phyloP scores from a whole-genome alignment of 2,329 filamentous ascomycete species.

The Trichoderma pleuroti region DNA sequence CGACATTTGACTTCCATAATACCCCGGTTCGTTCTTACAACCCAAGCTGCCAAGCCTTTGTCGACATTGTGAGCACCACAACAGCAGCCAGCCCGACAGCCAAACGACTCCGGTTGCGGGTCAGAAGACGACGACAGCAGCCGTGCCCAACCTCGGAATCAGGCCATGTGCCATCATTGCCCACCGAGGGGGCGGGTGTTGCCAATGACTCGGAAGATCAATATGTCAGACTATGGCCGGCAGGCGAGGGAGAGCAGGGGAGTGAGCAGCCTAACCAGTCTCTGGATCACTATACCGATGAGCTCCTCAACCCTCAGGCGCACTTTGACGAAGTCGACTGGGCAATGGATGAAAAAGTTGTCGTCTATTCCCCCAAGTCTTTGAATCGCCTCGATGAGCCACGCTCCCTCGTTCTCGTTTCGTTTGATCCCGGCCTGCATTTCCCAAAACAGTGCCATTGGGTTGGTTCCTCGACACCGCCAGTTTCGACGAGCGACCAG shows the following conservation, averaged over 20 bases:
- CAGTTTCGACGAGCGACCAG: not conserved
- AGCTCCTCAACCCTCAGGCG: conserved; percentile 35
- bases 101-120: conserved; percentile 43
- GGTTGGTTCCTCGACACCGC: not conserved
- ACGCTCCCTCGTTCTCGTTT: conserved; percentile 28
- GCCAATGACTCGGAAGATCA: not conserved
- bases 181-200: not conserved
- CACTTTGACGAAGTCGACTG: conserved; percentile 38
- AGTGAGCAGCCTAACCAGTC: not conserved
- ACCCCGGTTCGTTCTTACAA: conserved; percentile 56
- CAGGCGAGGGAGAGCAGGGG: not conserved
- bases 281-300: conserved; percentile 28
- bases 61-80: conserved; percentile 58
- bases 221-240: conserved; percentile 27
- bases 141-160: not conserved
- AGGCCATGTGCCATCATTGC: not conserved
- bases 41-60: conserved; percentile 48
- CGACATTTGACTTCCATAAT: conserved; percentile 49
- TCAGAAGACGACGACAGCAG: conserved; percentile 22
- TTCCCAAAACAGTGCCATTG: conserved; percentile 24
- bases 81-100: conserved; percentile 28
- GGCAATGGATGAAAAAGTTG: conserved; percentile 43
- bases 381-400: conserved; percentile 15
- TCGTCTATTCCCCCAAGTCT: conserved; percentile 41
- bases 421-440: conserved; percentile 30